These are phyloP conservation scores for Leccinellum luteum DNA, from an alignment of 768 basidiomycete species.

Conservation along the genomic window DNA sequence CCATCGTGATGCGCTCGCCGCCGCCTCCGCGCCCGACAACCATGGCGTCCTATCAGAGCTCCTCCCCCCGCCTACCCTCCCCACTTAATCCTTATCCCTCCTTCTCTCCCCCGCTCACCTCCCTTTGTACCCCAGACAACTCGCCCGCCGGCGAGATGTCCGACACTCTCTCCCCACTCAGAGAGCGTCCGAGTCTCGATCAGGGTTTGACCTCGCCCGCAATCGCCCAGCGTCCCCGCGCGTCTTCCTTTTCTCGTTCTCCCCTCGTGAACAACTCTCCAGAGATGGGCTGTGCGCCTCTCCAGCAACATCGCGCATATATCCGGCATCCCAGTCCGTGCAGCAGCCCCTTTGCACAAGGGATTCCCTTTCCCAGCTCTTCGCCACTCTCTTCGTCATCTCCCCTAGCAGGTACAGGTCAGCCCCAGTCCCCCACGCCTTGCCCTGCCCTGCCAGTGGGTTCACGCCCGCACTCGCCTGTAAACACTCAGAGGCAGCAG, in stretches of 20 bases:
- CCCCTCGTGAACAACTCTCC: conserved; percentile 6
- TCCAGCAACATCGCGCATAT: conserved; percentile 6
- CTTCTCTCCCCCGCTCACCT: conserved; percentile 1
- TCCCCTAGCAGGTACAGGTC: conserved; percentile 4
- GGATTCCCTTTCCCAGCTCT: conserved; percentile 10
- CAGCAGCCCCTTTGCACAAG: conserved; percentile 9
- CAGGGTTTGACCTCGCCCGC: conserved; percentile 2
- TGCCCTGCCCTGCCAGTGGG: background rate
- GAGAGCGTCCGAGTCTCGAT: conserved; percentile 11
- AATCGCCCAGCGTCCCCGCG: background rate
- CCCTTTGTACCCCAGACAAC: background rate
- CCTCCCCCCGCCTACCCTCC: conserved; percentile 21
- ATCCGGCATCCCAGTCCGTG: conserved; percentile 8
- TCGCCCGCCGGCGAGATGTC: conserved; percentile 12
- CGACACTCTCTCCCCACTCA: conserved; percentile 18
- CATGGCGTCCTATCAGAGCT: conserved; percentile 6
- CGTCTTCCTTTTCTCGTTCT: conserved; percentile 16
- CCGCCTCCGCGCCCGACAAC: conserved; percentile 12
- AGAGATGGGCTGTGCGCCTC: conserved; percentile 3
- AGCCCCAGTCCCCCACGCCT: background rate
- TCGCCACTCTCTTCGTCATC: conserved; percentile 13
- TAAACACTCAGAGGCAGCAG: background rate
- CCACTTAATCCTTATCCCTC: conserved; percentile 23
- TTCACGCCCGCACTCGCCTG: conserved; percentile 6
- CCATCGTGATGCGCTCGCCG: background rate